Evolutionary conservation across 106 monocot species (phyloP).

Genomic region (Allium cepa): DNA sequence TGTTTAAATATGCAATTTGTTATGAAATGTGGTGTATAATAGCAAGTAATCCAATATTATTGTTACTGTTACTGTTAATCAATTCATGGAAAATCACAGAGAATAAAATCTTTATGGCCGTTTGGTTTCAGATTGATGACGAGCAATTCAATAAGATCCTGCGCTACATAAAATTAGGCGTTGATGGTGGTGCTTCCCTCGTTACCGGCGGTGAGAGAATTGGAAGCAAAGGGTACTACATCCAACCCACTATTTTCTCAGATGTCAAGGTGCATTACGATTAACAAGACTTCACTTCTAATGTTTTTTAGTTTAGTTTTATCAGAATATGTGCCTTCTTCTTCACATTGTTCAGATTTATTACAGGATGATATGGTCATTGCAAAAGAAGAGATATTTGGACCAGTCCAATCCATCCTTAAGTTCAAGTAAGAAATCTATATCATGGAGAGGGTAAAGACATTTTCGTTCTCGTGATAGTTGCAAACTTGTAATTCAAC

Average conservation of each 20-base stretch:
- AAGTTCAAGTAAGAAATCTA: slow-evolving; percentile 43
- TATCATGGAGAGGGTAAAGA: background rate
- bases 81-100: background rate
- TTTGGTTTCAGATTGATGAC: slow-evolving; percentile 34
- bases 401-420: slow-evolving; percentile 51
- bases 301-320: background rate
- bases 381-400: slow-evolving; percentile 51
- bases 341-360: background rate
- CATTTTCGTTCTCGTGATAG: background rate
- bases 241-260: slow-evolving; percentile 45
- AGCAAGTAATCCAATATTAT: too few species aligned
- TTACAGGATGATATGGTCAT: slow-evolving; percentile 39
- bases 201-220: slow-evolving; percentile 42
- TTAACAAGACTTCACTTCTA: background rate
- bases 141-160: slow-evolving; percentile 44
- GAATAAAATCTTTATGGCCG: background rate
- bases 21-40: too few species aligned
- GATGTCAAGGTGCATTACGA: slow-evolving; percentile 34
- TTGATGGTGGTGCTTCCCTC: slow-evolving; percentile 44
- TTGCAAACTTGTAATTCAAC: background rate
- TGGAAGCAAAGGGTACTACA: slow-evolving; percentile 41
- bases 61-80: background rate
- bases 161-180: slow-evolving; percentile 29
- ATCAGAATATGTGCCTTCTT: too few species aligned
- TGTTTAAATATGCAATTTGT: too few species aligned